Conservation (phyloP, 371 early-diverging fungal genomes). For the Syncephalastrum contaminatum region DNA sequence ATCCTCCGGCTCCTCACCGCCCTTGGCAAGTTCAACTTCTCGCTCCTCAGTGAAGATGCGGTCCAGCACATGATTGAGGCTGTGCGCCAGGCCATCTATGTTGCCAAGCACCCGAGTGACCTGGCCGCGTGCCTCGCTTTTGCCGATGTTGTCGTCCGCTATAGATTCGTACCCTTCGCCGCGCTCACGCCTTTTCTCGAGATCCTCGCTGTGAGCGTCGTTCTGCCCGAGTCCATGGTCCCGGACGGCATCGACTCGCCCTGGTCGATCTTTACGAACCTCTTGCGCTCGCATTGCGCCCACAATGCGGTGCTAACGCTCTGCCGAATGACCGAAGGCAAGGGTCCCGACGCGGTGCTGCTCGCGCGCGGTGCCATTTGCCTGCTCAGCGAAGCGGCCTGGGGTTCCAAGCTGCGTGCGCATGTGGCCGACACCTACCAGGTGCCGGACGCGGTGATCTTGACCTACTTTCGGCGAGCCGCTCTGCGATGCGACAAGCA, state of each 20-base stretch:
- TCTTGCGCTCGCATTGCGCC: constrained; percentile 68
- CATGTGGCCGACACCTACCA: constrained; percentile 26
- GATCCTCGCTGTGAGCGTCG: constrained; percentile 53
- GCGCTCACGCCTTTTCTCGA: constrained; percentile 56
- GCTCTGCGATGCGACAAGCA: constrained; percentile 21
- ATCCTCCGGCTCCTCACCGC: constrained; percentile 57
- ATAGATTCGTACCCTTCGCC: constrained; percentile 63
- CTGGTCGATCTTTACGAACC: constrained; percentile 64
- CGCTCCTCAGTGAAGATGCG: constrained; percentile 61
- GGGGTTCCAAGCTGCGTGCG: constrained; percentile 38
- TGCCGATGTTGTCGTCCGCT: constrained; percentile 70
- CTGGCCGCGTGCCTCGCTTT: constrained; percentile 58
- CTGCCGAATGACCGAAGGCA: constrained; percentile 40
- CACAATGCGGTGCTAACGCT: constrained; percentile 59
- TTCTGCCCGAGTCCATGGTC: constrained; percentile 23
- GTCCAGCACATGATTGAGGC: constrained; percentile 57
- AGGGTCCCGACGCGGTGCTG: constrained; percentile 20
- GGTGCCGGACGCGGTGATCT: constrained; percentile 35
- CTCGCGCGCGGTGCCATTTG: constrained; percentile 54
- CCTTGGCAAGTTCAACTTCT: constrained; percentile 70
- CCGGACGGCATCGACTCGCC: constrained; percentile 32
- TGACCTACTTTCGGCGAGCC: constrained; percentile 36
- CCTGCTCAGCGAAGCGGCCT: constrained; percentile 55
- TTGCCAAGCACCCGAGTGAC: constrained; percentile 45
- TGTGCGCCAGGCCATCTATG: constrained; percentile 48